Evolutionary conservation across 352 stramenopile genomes (phyloP).

Genomic region (Globisporangium barbulae): DNA sequence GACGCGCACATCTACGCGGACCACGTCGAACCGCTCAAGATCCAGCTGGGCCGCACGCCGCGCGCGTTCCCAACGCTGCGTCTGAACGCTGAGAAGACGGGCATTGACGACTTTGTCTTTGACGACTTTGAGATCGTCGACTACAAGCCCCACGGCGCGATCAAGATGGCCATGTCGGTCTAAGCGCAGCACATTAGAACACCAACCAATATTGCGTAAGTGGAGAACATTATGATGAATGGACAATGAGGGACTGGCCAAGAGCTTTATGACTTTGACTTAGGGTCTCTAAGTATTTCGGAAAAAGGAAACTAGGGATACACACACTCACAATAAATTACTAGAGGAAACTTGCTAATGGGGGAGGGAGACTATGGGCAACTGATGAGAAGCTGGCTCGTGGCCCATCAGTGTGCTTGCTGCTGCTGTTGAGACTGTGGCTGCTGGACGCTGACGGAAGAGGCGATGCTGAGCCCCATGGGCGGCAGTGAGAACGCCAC

Average conservation of each 20-base stretch:
- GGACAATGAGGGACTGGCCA: neutral
- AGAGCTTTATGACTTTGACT: neutral
- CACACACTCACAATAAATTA: constrained; percentile 13
- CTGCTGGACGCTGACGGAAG: constrained; percentile 40
- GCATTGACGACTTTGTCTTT: constrained; percentile 96
- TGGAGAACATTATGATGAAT: neutral
- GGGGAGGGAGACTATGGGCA: neutral
- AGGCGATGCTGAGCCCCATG: constrained; percentile 63
- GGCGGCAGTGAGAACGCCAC: constrained; percentile 74
- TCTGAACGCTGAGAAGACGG: constrained; percentile 82
- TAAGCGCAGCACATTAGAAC: constrained; percentile 19
- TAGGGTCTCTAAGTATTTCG: neutral
- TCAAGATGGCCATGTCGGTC: constrained; percentile 99
- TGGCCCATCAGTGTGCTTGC: constrained; percentile 8
- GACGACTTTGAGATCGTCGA: constrained; percentile 95
- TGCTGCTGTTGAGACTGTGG: constrained; percentile 33
- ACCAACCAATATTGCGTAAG: neutral
- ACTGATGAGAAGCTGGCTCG: neutral
- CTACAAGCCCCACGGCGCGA: constrained; percentile 95
- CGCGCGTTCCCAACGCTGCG: constrained; percentile 94
- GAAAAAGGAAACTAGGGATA: neutral
- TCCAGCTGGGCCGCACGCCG: constrained; percentile 93
- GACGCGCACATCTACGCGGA: constrained; percentile 99
- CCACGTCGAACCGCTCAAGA: constrained; percentile 96
- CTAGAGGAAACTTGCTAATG: neutral